Evolutionary conservation across 1,139 yeast species (phyloP), one percentile per base, ranked within the genome.

Genomic region (Suhomyces bolitotheri): DNA sequence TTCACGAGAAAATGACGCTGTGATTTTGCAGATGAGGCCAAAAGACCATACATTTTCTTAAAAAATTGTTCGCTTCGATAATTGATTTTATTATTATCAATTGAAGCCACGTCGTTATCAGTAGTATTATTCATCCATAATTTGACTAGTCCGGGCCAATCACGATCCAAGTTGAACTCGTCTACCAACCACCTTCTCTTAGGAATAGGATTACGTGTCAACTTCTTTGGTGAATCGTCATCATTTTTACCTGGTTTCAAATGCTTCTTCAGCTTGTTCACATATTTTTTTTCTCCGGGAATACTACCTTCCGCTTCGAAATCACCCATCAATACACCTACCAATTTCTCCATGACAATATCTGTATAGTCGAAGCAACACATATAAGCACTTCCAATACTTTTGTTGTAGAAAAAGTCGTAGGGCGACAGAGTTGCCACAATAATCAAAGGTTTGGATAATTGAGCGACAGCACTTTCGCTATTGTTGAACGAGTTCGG

Each of bases 371-470:
- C 87, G 51, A 76, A 80, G 36, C 80, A 72, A 49, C 85, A 80
- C 39, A 80, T 53, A 51, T 78, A 80, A 1, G 82, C 76, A 37
- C 81, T 73, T 2, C 79, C 80, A 19, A 79, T 68, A 32, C 69
- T 66, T 33, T 73, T 68, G 44, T 75, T 76, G 44, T 77, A 73
- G 31, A 77, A 73, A 51, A 80, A 73, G 50, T 79, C 84, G 45
- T 78, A 79, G 0, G 87, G 86, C 4, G 82, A 75, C 45, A 78
- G 76, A 0, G 82, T 78, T 2, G 85, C 82, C n/a, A 79, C 67
- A 2, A 78, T 68, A 5, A 80, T 64, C 46, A 80, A 62, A 3
- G 83, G 83, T 43, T 78, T 78, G 8, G 64, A 45, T 14, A 66
- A 44, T 39, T 58, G 64, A 3, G 60, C 45, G 25, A 44, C 44